Percentiles rank a stretch among this genome's conserved stretches.
These are phyloP conservation scores for Lactifluus rugatus DNA, from an alignment of 768 basidiomycete species.

Conservation along the genomic window DNA sequence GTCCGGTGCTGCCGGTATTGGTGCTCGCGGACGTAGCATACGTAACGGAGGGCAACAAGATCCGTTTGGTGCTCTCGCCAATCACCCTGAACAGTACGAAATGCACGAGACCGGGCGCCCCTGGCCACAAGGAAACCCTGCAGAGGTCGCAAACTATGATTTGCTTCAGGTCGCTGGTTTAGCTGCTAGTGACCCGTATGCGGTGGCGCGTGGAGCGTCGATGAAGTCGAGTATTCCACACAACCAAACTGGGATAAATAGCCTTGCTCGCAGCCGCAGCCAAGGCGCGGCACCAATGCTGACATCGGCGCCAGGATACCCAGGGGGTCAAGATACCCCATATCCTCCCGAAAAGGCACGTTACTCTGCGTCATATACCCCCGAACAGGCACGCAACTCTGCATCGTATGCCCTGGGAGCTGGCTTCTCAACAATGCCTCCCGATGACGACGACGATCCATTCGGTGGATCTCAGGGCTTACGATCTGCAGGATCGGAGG, in stretches of 20 bases:
- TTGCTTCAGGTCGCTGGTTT: conserved; percentile 17
- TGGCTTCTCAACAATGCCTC: conserved; percentile 2
- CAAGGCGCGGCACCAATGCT: conserved; percentile 15
- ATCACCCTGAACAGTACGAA: conserved; percentile 22
- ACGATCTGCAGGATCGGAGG: conserved; percentile 1
- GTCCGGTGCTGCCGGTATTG: conserved; percentile 33
- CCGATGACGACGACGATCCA: conserved; percentile 19
- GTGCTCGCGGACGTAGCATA: conserved; percentile 27
- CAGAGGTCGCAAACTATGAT: conserved; percentile 2
- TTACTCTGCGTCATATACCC: conserved; percentile 3
- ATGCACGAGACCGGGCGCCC: conserved; percentile 17
- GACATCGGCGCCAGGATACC: conserved; percentile 2
- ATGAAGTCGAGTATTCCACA: background rate
- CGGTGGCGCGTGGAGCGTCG: conserved; percentile 13
- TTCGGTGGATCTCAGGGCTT: conserved; percentile 23
- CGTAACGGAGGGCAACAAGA: conserved; percentile 25
- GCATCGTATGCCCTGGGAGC: background rate
- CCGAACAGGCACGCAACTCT: conserved; percentile 4
- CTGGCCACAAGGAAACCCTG: conserved; percentile 6
- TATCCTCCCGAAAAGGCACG: background rate
- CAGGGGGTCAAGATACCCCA: background rate
- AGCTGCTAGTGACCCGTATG: conserved; percentile 16
- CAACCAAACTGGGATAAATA: background rate
- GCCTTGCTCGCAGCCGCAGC: conserved; percentile 15
- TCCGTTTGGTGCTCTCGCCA: conserved; percentile 34